Base-by-base conservation (phyloP, 2,329 filamentous ascomycete species). In the Pseudogymnoascus sp. region DNA sequence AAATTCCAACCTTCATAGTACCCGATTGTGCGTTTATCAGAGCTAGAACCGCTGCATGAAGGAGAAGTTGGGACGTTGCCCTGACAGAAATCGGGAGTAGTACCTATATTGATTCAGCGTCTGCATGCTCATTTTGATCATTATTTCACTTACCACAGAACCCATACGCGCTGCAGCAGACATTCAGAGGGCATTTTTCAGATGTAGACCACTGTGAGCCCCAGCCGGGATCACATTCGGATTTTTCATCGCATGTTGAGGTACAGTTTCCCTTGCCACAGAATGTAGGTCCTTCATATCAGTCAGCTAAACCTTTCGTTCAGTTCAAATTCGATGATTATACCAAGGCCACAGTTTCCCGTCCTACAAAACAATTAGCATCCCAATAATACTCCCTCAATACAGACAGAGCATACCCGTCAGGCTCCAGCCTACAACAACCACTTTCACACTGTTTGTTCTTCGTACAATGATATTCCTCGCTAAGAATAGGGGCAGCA, bases 121-220 rank as follows among this genome's bases (percentile, higher is more conserved):
- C 20, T 53, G 11, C 8, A 33, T 53, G 7, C n/a, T 53, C 28
- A 60, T 33, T 60, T 33, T 15, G 7, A 20, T 11, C 14, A 7
- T 57, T 3, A 25, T 22, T 33, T 22, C 20, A 20, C 20, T 30
- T 6, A 47, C 72, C 71, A 36, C 73, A 76, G 47, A 72, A 75
- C 3, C 74, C 71, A 20, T 61, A 71, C 11, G 70, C 60, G 18
- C 63, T 68, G 47, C 74, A 75, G 66, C 74, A 76, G 0, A 75
- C 73, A 12, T 75, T 73, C 0, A 75, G 65, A 0, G 73, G 73
- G 57, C 73, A 75, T 9, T 65, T 64, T 18, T 59, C 25, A 1
- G 63, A 57, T 33, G 64, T 50, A 14, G 65, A 67, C 33, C 64
- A 73, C 38, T 70, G 41, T 2, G 61, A 28, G 0, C 70, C 71